Evolutionary conservation across 78 protist genomes (phyloP).

Genomic region (Isochrysis galbana): DNA sequence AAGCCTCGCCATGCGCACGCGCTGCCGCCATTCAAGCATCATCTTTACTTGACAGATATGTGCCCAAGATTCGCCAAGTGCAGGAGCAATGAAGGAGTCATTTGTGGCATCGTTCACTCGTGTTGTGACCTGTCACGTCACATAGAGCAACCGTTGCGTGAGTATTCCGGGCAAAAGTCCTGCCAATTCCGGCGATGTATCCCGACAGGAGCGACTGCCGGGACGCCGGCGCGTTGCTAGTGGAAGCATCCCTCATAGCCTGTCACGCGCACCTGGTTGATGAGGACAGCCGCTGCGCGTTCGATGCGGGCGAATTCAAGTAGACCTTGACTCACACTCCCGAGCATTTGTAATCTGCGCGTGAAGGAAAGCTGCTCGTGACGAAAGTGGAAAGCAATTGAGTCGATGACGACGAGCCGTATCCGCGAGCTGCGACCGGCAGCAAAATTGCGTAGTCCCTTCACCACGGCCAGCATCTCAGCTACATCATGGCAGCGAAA

Average conservation of each 20-base stretch:
- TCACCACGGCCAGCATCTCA: constrained; percentile 42
- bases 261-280: constrained; percentile 44
- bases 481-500: not conserved
- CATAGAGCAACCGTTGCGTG: not conserved
- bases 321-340: not conserved
- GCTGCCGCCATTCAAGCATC: not conserved
- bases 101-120: not conserved
- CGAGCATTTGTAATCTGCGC: not conserved
- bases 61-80: constrained; percentile 26
- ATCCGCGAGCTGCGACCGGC: not conserved
- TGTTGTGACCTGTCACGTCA: not conserved
- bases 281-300: not conserved
- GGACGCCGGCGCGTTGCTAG: no score
- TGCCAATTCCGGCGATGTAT: not conserved
- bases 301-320: not conserved
- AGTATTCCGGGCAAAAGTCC: not conserved
- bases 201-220: not conserved
- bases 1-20: not conserved
- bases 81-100: not conserved
- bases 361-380: not conserved
- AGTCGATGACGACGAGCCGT: constrained; percentile 45
- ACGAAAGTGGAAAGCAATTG: constrained; percentile 61
- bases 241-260: no score
- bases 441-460: not conserved
- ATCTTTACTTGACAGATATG: not conserved